Evolutionary conservation across 129 eudicot genomes (phyloP).

Genomic region (Apium graveolens): DNA sequence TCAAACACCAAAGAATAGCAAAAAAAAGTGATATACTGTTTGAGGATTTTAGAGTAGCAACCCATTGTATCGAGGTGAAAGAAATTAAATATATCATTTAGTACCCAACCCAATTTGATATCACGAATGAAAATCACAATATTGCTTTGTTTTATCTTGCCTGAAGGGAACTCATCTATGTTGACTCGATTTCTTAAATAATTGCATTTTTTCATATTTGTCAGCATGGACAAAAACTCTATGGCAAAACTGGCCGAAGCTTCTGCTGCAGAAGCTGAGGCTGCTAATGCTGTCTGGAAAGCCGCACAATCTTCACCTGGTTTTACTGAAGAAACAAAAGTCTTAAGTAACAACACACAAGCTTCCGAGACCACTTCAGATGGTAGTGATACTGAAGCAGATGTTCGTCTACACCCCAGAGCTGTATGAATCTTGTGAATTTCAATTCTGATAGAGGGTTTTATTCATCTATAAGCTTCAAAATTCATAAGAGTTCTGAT

Average conservation of each 20-base stretch:
- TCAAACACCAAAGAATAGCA: neutral
- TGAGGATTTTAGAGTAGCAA: neutral
- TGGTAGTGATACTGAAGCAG: constrained; percentile 71
- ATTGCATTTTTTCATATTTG: constrained; percentile 1
- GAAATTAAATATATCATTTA: neutral
- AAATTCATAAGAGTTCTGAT: constrained; percentile 5
- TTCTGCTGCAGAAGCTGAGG: constrained; percentile 95
- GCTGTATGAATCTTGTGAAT: constrained; percentile 50
- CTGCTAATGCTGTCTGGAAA: constrained; percentile 93
- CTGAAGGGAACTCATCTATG: neutral
- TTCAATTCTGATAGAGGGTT: constrained; percentile 2
- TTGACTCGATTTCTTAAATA: neutral
- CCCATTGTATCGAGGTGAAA: neutral
- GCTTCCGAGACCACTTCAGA: constrained; percentile 67
- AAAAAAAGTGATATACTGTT: neutral
- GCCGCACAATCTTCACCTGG: constrained; percentile 76
- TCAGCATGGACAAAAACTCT: constrained; percentile 68
- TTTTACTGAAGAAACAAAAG: constrained; percentile 46
- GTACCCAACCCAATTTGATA: neutral
- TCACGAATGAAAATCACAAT: neutral
- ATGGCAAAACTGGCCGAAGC: constrained; percentile 79
- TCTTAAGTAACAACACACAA: constrained; percentile 57
- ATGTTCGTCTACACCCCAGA: constrained; percentile 94
- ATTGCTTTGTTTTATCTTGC: neutral
- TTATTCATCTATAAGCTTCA: constrained; percentile 1